Conservation (phyloP, 176 grass and related monocot species). For the Miscanthus lutarioriparius region DNA sequence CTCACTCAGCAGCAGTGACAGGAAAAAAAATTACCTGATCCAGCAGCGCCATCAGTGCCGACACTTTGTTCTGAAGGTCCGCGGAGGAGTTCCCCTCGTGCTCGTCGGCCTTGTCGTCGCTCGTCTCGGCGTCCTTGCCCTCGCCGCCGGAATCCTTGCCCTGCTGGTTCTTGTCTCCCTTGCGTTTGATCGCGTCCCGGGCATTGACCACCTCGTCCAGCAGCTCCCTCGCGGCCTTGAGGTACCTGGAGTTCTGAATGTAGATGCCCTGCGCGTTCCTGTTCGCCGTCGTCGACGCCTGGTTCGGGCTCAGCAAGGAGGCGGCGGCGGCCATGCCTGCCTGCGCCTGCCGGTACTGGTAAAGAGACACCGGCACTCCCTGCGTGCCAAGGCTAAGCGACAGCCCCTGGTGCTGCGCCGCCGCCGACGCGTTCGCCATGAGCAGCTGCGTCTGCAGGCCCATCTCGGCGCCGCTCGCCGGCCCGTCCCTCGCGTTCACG, state of each 20-base stretch:
- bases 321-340: constrained; percentile 43
- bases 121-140: constrained; percentile 57
- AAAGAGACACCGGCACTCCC: constrained; percentile 61
- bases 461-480: constrained; percentile 33
- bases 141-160: constrained; percentile 53
- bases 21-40: constrained; percentile 60
- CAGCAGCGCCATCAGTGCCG: constrained; percentile 74
- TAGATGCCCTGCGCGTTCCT: constrained; percentile 43
- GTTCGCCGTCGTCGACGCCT: constrained; percentile 34
- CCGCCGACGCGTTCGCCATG: constrained; percentile 50
- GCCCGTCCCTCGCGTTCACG: constrained; percentile 16
- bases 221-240: constrained; percentile 70
- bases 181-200: constrained; percentile 62
- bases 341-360: constrained; percentile 53
- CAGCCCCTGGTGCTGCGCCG: constrained; percentile 63
- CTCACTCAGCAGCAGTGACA: not conserved
- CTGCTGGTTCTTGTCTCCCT: constrained; percentile 48
- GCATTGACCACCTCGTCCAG: constrained; percentile 81
- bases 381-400: constrained; percentile 81
- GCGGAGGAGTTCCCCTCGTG: constrained; percentile 39
- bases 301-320: constrained; percentile 42
- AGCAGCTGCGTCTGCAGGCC: constrained; percentile 65
- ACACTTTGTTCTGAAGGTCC: constrained; percentile 97
- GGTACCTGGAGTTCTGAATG: constrained; percentile 71
- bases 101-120: constrained; percentile 51